Evolutionary conservation across 2,329 filamentous ascomycete species (phyloP), one percentile per base, ranked within the genome.

Genomic region (Phoma herbarum): DNA sequence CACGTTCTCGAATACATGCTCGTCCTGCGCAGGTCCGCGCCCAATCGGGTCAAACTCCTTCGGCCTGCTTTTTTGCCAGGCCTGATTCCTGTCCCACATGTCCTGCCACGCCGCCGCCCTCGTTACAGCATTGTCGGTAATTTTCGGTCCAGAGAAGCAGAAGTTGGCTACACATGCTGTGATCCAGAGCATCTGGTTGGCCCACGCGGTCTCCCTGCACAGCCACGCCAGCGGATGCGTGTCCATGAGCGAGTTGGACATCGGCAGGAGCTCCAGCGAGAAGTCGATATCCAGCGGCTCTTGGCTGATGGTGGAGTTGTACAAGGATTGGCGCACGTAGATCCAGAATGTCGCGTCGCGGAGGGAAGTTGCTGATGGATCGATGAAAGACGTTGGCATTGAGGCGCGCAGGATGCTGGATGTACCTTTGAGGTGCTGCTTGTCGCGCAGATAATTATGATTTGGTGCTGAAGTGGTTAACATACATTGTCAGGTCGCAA

Each of bases 321-420:
- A 74, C 9, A 75, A 61, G 42, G 65, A 69, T 48, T 75, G 72
- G 8, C 70, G 66, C 11, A 75, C 70, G 39, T 75, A 72, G 14
- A 75, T 61, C 71, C 70, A 74, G 37, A 74, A 75, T 4, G 69
- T 67, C n/a, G 72, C 71, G 14, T 74, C 69, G 18, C 70, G 69
- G 7, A 74, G 51, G 3, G 72, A 69, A 7, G 71, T 64, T 10
- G 70, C 69, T 6, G 67, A 68, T 3, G 71, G 72, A 55, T 75
- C 71, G 14, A 73, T 63, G 31, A 49, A 65, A 23, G 65, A 49
- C 28, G 66, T 16, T n/a, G 53, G 48, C 25, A 69, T 70, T 5
- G 70, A 71, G 0, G 66, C 64, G 14, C 68, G 68, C 20, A 75
- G 63, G 9, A 74, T 72, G 29, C 70, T 69, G 6, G 71, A 69